Evolutionary conservation across 1,284 basidiomycete species (phyloP).

Genomic region (Trichosporon inkin): DNA sequence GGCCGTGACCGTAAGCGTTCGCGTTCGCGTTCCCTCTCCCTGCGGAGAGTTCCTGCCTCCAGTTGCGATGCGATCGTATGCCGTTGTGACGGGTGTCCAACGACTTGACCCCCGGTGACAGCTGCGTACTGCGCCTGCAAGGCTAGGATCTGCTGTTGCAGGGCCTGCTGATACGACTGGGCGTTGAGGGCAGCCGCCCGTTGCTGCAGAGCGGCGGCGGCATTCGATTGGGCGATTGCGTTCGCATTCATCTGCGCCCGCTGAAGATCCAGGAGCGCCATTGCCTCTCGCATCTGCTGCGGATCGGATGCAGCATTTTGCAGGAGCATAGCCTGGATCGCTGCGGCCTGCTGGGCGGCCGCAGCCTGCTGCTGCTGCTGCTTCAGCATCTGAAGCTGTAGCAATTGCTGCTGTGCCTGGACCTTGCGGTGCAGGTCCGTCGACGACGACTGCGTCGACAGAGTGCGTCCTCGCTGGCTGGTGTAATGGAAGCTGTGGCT

Average conservation of each 20-base stretch:
- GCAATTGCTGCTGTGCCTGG: slow-evolving; percentile 19
- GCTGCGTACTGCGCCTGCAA: slow-evolving; percentile 17
- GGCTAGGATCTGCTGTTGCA: slow-evolving; percentile 21
- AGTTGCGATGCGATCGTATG: slow-evolving; percentile 30
- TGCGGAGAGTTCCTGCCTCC: slow-evolving; percentile 25
- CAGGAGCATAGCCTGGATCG: slow-evolving; percentile 23
- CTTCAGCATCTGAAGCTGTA: slow-evolving; percentile 16
- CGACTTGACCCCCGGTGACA: slow-evolving; percentile 8
- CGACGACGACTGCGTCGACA: slow-evolving; percentile 2
- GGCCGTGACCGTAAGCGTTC: slow-evolving; percentile 14
- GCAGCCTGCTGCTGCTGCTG: slow-evolving; percentile 19
- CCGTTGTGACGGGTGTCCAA: slow-evolving; percentile 18
- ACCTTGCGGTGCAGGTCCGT: slow-evolving; percentile 19
- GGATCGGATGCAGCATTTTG: slow-evolving; percentile 20
- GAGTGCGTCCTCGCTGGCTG: not conserved
- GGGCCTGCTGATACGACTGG: slow-evolving; percentile 20
- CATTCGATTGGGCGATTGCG: slow-evolving; percentile 14
- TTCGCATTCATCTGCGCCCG: slow-evolving; percentile 24
- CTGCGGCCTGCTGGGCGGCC: slow-evolving; percentile 8
- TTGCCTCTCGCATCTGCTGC: slow-evolving; percentile 27
- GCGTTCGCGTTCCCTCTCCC: slow-evolving; percentile 22
- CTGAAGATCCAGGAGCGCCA: slow-evolving; percentile 29
- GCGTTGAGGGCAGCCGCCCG: slow-evolving; percentile 16
- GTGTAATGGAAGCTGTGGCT: slow-evolving; percentile 2
- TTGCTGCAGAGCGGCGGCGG: slow-evolving; percentile 20